Conservation (phyloP, 2,329 filamentous ascomycete species). For the Pezicula radicicola region DNA sequence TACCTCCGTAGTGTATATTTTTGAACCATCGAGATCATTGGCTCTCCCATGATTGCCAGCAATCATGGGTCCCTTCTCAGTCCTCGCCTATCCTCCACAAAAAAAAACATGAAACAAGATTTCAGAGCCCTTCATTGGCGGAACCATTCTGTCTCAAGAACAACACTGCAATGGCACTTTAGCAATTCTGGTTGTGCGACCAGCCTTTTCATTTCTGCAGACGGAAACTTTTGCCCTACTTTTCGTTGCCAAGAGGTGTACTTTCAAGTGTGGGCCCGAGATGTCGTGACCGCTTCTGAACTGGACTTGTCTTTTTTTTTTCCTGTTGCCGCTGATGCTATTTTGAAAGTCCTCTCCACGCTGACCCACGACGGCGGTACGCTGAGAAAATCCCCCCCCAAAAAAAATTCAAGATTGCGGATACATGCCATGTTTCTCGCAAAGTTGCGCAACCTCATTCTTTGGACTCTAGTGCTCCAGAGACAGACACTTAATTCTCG, state of each 20-base stretch:
- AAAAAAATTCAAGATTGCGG: not conserved
- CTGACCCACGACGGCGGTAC: not conserved
- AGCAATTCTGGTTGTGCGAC: not conserved
- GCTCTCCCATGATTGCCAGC: no score
- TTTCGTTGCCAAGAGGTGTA: not conserved
- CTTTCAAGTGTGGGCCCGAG: not conserved
- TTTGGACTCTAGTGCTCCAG: no score
- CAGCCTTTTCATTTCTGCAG: not conserved
- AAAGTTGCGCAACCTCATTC: no score
- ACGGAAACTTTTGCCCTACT: slow-evolving; percentile 1
- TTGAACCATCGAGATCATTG: no score
- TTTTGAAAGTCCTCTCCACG: not conserved
- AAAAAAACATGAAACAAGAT: no score
- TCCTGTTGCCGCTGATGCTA: not conserved
- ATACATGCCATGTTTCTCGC: no score
- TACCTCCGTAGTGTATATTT: no score
- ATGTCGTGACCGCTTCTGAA: not conserved
- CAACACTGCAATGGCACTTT: not conserved
- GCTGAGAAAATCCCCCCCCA: not conserved
- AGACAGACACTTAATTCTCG: no score
- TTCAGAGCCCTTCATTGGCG: no score
- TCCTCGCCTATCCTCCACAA: no score
- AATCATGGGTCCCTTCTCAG: no score
- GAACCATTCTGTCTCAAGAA: no score
- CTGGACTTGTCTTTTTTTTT: not conserved